A percentile compares a stretch with the other conserved stretches of the same genome.
phyloP scores from a whole-genome alignment of 106 monocot genomes.

The Gastrodia elata region DNA sequence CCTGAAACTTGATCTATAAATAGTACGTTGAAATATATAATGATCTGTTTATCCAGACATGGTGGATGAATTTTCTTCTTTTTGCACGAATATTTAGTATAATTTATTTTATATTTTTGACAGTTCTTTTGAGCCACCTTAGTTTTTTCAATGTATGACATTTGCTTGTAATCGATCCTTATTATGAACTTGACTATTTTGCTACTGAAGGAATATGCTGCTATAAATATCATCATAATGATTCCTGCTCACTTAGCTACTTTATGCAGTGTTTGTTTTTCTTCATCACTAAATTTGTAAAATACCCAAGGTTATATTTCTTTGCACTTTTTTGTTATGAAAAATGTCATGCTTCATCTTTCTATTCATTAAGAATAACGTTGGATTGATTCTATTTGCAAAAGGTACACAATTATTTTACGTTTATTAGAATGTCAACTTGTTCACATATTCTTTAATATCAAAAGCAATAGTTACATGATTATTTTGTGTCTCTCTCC shows the following conservation, averaged over 20 bases:
- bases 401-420: not conserved
- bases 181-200: slow-evolving; percentile 1
- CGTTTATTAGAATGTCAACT: not conserved
- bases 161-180: not conserved
- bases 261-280: not conserved
- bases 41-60: not conserved
- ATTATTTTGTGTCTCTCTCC: not conserved
- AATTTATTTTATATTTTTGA: not conserved
- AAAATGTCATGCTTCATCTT: not conserved
- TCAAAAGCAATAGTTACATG: not conserved
- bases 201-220: not conserved
- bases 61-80: not conserved
- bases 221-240: not conserved
- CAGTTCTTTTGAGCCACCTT: not conserved
- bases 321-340: slow-evolving; percentile 1
- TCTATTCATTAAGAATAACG: not conserved
- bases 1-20: not conserved
- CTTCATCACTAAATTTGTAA: not conserved
- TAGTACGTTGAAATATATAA: not conserved
- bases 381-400: not conserved
- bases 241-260: not conserved
- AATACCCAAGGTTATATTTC: not conserved
- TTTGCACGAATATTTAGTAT: not conserved
- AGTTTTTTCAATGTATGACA: not conserved
- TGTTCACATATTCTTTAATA: not conserved